phyloP scores from a whole-genome alignment of 2,329 filamentous ascomycete genomes.

The Pseudocercospora fijiensis region DNA sequence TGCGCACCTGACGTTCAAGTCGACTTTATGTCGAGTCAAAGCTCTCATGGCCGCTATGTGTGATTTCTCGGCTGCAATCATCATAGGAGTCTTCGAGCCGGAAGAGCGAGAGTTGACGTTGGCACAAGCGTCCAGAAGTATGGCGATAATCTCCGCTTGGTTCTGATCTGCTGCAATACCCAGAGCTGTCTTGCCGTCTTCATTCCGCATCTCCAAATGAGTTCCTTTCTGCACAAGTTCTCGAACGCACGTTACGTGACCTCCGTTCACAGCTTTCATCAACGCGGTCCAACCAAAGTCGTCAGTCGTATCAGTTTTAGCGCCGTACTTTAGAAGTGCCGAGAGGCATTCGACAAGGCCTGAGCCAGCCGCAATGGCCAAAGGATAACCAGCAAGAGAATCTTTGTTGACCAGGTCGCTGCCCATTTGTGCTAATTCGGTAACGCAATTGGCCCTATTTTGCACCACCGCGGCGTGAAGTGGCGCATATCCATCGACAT shows the following conservation, averaged over 20 bases:
- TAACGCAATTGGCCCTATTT: not conserved
- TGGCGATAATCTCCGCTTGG: not conserved
- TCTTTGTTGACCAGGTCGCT: not conserved
- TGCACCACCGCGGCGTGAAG: not conserved
- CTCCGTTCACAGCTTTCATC: not conserved
- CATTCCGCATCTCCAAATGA: not conserved
- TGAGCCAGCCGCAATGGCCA: not conserved
- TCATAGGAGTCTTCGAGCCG: not conserved
- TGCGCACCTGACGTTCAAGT: not conserved
- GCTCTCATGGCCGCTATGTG: not conserved
- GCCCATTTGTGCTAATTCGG: not conserved
- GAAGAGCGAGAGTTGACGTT: not conserved
- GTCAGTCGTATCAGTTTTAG: not conserved
- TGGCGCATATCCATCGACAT: not conserved
- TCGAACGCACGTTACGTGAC: not conserved
- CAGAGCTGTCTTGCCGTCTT: not conserved
- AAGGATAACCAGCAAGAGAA: not conserved
- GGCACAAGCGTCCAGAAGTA: not conserved
- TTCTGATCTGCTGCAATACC: not conserved
- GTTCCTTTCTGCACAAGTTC: not conserved
- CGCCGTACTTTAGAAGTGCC: not conserved
- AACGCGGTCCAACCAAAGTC: not conserved
- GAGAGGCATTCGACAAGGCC: not conserved
- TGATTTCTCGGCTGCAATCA: not conserved
- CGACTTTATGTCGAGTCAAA: not conserved